Percentiles rank a stretch among this genome's conserved stretches.
These are phyloP conservation scores for Lanmaoa rubissima DNA, from an alignment of 768 basidiomycete genomes.

Conservation along the genomic window DNA sequence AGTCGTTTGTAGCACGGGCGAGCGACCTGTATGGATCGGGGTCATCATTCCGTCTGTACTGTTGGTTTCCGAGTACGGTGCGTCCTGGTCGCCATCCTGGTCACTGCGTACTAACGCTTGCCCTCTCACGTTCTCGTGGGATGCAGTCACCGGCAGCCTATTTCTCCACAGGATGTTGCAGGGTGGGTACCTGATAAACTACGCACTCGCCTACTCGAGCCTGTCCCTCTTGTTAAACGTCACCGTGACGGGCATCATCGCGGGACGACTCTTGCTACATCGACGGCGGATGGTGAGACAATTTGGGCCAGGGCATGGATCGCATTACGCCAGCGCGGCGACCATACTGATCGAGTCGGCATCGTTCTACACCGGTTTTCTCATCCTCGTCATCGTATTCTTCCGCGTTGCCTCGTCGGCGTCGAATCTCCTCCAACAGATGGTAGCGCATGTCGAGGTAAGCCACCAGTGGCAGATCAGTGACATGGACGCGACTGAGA, in stretches of 20 bases:
- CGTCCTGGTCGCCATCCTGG: not conserved
- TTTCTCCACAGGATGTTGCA: not conserved
- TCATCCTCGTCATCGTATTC: slow-evolving; percentile 16
- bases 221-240: slow-evolving; percentile 16
- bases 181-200: not conserved
- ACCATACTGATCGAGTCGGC: slow-evolving; percentile 21
- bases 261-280: slow-evolving; percentile 12
- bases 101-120: not conserved
- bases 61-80: slow-evolving; percentile 14
- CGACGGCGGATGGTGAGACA: slow-evolving; percentile 7
- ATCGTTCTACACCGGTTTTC: slow-evolving; percentile 14
- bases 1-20: slow-evolving; percentile 16
- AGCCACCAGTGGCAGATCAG: not conserved
- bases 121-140: not conserved
- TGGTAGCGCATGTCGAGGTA: slow-evolving; percentile 20
- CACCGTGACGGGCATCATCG: slow-evolving; percentile 19
- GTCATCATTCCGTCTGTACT: slow-evolving; percentile 6
- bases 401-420: not conserved
- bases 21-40: slow-evolving; percentile 4
- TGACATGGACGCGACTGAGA: not conserved
- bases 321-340: slow-evolving; percentile 5
- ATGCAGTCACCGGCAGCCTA: slow-evolving; percentile 6
- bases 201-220: slow-evolving; percentile 5
- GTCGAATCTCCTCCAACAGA: slow-evolving; percentile 15
- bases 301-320: slow-evolving; percentile 17